Percentiles rank a stretch among this genome's conserved stretches.
Evolutionary conservation across 108 stramenopile species (phyloP).

Genomic region (Skeletonema tropicum): DNA sequence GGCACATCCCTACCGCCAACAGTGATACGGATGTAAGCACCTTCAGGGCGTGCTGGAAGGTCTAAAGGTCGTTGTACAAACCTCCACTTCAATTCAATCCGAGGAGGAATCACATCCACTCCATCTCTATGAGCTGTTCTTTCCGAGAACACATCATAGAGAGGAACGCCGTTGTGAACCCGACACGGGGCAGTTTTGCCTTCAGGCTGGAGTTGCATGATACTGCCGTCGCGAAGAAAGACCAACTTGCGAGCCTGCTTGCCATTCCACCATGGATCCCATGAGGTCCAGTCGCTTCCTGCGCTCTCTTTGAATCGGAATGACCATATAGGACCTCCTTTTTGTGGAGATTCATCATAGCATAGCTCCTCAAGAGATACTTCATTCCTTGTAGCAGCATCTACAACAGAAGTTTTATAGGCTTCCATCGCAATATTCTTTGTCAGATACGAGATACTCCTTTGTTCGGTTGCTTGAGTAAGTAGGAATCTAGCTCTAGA

Average conservation of each 20-base stretch:
- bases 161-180: conserved; percentile 30
- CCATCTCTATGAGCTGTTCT: conserved; percentile 36
- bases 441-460: neutral
- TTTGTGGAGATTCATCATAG: conserved; percentile 50
- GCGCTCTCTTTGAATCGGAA: conserved; percentile 84
- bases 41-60: conserved; percentile 60
- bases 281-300: conserved; percentile 74
- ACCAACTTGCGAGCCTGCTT: conserved; percentile 69
- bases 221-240: conserved; percentile 68
- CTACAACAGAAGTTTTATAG: conserved; percentile 51
- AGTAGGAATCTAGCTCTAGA: conserved; percentile 34
- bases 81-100: conserved; percentile 74
- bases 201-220: conserved; percentile 40
- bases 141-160: conserved; percentile 51
- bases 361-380: conserved; percentile 60
- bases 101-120: conserved; percentile 28
- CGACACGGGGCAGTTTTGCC: conserved; percentile 8
- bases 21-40: conserved; percentile 77
- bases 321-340: conserved; percentile 63
- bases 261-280: conserved; percentile 71
- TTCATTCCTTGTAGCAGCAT: conserved; percentile 52
- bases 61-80: conserved; percentile 70
- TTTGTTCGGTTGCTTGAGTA: neutral
- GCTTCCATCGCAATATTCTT: conserved; percentile 50
- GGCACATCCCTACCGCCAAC: conserved; percentile 81